phyloP scores from a whole-genome alignment of 805 yeast genomes.

The Kuraishia cidri region DNA sequence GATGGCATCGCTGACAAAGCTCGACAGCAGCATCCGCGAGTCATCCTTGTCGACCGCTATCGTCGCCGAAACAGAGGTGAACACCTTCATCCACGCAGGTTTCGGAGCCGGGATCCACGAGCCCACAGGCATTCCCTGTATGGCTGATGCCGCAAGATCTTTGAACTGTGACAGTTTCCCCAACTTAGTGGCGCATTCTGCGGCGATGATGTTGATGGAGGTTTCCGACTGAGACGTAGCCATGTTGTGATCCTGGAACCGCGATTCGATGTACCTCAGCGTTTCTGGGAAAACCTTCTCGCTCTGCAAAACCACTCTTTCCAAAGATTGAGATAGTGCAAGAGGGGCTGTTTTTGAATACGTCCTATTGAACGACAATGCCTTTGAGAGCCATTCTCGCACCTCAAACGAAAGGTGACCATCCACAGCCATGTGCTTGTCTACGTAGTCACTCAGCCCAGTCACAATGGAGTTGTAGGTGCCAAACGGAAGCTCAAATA shows the following conservation, averaged over 20 bases:
- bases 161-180: slow-evolving; percentile 57
- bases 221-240: slow-evolving; percentile 15
- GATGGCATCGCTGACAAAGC: slow-evolving; percentile 68
- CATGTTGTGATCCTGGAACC: slow-evolving; percentile 47
- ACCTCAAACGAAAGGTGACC: slow-evolving; percentile 51
- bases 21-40: slow-evolving; percentile 45
- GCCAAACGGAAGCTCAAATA: slow-evolving; percentile 24
- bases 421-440: slow-evolving; percentile 31
- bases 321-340: not conserved
- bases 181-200: slow-evolving; percentile 62
- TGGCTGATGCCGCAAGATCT: slow-evolving; percentile 38
- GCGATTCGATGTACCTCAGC: slow-evolving; percentile 18
- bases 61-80: slow-evolving; percentile 38
- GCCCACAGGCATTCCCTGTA: slow-evolving; percentile 46
- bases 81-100: slow-evolving; percentile 42
- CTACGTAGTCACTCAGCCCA: slow-evolving; percentile 27
- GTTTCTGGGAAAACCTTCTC: slow-evolving; percentile 1
- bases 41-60: slow-evolving; percentile 26
- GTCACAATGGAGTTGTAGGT: slow-evolving; percentile 28
- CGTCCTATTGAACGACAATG: slow-evolving; percentile 7
- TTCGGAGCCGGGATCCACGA: slow-evolving; percentile 58
- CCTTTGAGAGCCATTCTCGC: slow-evolving; percentile 9
- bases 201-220: slow-evolving; percentile 63
- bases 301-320: not conserved
- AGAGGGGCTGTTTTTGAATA: slow-evolving; percentile 1